A percentile compares a stretch with the other conserved stretches of the same genome.
Conservation (phyloP, 352 stramenopile genomes). For the Thraustochytrium sp. region DNA sequence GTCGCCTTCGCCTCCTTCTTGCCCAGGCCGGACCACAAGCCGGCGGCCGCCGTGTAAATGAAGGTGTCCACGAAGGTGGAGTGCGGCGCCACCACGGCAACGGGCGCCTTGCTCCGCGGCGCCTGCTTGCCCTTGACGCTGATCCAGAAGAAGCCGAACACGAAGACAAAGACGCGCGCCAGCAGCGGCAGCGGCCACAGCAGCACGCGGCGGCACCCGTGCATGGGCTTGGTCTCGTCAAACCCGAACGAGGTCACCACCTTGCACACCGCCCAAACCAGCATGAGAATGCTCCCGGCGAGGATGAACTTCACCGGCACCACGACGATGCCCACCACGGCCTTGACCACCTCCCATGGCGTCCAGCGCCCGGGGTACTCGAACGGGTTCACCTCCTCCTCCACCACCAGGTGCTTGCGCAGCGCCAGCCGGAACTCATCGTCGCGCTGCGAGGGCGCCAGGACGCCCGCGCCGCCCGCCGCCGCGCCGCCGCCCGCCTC, state of each 20-base stretch:
- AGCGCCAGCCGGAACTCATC: neutral
- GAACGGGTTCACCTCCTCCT: neutral
- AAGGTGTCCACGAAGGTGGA: slow-evolving; percentile 36
- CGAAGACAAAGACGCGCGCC: slow-evolving; percentile 8
- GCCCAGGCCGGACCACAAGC: slow-evolving; percentile 8
- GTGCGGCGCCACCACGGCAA: slow-evolving; percentile 14
- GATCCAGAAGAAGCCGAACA: slow-evolving; percentile 34
- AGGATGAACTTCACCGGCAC: slow-evolving; percentile 8
- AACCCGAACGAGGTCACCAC: neutral
- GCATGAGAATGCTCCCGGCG: neutral
- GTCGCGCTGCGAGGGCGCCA: neutral
- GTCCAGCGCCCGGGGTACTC: neutral
- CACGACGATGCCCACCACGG: neutral
- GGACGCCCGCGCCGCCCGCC: too few species aligned
- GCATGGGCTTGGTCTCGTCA: neutral
- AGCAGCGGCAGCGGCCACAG: slow-evolving; percentile 1
- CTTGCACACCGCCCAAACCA: neutral
- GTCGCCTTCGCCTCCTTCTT: slow-evolving; percentile 25
- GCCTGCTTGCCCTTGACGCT: slow-evolving; percentile 33
- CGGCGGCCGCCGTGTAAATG: neutral
- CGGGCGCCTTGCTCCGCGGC: neutral
- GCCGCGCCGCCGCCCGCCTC: too few species aligned
- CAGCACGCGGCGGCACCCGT: neutral
- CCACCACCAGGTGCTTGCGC: neutral
- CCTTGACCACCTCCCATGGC: slow-evolving; percentile 29